phyloP scores from a whole-genome alignment of 345 rosid genomes.

The Salix dunnii region DNA sequence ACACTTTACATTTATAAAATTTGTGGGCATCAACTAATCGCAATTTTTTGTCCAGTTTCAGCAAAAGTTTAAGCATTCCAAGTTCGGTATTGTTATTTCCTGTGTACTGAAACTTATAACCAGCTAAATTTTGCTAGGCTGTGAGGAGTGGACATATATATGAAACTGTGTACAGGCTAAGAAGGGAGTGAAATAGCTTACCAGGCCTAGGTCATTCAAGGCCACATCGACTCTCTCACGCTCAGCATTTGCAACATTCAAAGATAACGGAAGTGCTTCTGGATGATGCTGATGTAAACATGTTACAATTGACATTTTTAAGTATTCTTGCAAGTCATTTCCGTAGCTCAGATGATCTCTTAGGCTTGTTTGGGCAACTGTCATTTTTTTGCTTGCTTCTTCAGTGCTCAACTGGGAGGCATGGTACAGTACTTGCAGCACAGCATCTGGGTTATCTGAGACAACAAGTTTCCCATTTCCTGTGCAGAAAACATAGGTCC shows the following conservation, averaged over 20 bases:
- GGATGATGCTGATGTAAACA: conserved; percentile 29
- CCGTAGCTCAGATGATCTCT: conserved; percentile 43
- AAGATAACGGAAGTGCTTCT: conserved; percentile 34
- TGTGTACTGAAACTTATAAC: background rate
- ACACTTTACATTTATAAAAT: background rate
- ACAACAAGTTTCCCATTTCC: conserved; percentile 42
- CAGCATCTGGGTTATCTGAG: conserved; percentile 62
- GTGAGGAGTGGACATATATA: background rate
- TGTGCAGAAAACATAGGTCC: conserved; percentile 61
- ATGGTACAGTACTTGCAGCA: conserved; percentile 68
- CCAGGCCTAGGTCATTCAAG: conserved; percentile 66
- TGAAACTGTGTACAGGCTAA: background rate
- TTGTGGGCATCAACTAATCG: background rate
- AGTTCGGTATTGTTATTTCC: background rate
- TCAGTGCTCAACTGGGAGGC: conserved; percentile 45
- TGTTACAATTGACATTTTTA: conserved; percentile 23
- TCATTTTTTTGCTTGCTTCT: conserved; percentile 16
- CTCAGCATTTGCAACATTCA: conserved; percentile 17
- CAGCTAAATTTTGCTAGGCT: background rate
- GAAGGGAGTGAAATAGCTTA: conserved; percentile 23
- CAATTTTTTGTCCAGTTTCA: background rate
- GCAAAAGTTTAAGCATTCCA: background rate
- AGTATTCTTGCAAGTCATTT: conserved; percentile 29
- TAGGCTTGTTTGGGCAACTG: conserved; percentile 40
- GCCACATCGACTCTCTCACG: conserved; percentile 6